Conservation (phyloP, 2,329 filamentous ascomycete species). For the Xylariomycetidae sp. region DNA sequence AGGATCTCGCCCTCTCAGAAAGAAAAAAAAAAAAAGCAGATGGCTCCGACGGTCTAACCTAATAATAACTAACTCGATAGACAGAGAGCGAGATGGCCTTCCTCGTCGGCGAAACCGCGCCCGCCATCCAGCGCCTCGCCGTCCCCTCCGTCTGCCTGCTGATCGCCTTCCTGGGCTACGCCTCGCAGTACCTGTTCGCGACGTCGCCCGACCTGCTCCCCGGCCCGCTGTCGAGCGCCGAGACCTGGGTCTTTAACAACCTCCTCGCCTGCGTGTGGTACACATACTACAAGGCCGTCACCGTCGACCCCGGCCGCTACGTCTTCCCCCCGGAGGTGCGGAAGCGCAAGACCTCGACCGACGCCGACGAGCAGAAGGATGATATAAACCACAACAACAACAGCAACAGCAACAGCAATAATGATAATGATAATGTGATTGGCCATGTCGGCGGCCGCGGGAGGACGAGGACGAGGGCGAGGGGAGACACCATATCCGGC, state of each 20-base stretch:
- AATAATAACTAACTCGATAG: not conserved
- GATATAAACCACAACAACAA: slow-evolving; percentile 22
- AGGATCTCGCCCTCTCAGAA: no score
- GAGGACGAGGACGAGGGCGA: slow-evolving; percentile 11
- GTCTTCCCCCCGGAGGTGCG: slow-evolving; percentile 29
- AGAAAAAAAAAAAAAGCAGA: not conserved
- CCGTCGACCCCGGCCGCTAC: slow-evolving; percentile 54
- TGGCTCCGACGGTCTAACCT: not conserved
- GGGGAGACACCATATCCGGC: slow-evolving; percentile 1
- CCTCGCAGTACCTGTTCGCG: slow-evolving; percentile 67
- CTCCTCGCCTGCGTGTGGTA: slow-evolving; percentile 61
- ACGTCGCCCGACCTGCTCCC: slow-evolving; percentile 54
- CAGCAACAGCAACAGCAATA: slow-evolving; percentile 18
- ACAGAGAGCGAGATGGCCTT: slow-evolving; percentile 22
- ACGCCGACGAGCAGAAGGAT: slow-evolving; percentile 8
- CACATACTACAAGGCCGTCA: slow-evolving; percentile 61
- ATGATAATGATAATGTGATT: slow-evolving; percentile 10
- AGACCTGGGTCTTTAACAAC: slow-evolving; percentile 62
- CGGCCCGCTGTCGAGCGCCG: slow-evolving; percentile 51
- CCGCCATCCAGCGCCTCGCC: slow-evolving; percentile 49
- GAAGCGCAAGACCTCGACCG: not conserved
- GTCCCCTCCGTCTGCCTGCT: slow-evolving; percentile 64
- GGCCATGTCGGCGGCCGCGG: not conserved
- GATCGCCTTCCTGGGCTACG: slow-evolving; percentile 66
- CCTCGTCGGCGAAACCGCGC: slow-evolving; percentile 24